These are phyloP conservation scores for Talaromyces proteolyticus DNA, from an alignment of 495 filamentous ascomycete genomes.

Conservation along the genomic window DNA sequence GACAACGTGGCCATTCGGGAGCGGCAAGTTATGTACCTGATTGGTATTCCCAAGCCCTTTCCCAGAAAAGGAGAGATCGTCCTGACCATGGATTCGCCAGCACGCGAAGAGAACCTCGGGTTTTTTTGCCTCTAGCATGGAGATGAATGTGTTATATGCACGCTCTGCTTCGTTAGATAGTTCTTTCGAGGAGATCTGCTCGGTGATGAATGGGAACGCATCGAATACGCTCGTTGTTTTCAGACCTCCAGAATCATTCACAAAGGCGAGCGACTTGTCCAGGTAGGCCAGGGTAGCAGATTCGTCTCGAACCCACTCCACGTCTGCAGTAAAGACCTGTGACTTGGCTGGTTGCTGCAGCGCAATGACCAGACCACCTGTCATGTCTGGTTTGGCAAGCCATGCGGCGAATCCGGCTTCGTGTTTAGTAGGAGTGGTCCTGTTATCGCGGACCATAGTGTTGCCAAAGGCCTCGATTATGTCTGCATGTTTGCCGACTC, in stretches of 20 bases:
- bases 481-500: not conserved
- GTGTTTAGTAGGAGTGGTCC: not conserved
- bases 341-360: not conserved
- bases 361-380: slow-evolving; percentile 1
- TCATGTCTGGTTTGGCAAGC: slow-evolving; percentile 1
- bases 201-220: slow-evolving; percentile 1
- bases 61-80: slow-evolving; percentile 2
- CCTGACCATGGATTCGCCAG: not conserved
- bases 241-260: not conserved
- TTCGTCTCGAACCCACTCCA: not conserved
- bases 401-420: slow-evolving; percentile 1
- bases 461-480: not conserved
- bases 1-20: not conserved
- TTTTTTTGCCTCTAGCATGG: not conserved
- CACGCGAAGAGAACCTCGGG: not conserved
- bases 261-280: not conserved
- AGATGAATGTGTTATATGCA: slow-evolving; percentile 1
- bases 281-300: slow-evolving; percentile 1
- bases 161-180: not conserved
- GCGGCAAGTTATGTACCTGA: not conserved
- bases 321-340: not conserved
- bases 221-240: slow-evolving; percentile 1
- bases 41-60: not conserved
- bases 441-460: not conserved
- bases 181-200: not conserved